Percentiles rank a stretch among this genome's conserved stretches.
These are phyloP conservation scores for Curvularia hawaiiensis DNA, from an alignment of 2,329 filamentous ascomycete genomes.

Conservation along the genomic window DNA sequence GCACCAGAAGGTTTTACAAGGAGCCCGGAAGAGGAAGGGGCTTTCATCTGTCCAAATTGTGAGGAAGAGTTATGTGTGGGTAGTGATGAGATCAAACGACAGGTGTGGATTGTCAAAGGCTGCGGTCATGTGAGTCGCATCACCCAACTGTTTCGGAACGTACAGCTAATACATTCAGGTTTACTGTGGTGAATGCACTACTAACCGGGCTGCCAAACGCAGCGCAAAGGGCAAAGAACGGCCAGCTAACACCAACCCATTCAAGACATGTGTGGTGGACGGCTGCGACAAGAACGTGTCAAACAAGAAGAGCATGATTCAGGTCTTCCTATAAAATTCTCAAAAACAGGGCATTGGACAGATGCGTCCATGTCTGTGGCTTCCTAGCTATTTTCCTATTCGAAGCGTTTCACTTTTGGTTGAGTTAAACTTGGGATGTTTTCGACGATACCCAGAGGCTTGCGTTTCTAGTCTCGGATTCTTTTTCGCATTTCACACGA, in stretches of 20 bases:
- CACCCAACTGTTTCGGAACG: not conserved
- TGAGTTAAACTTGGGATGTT: constrained; percentile 12
- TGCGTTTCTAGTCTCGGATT: not conserved
- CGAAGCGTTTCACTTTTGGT: not conserved
- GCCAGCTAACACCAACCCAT: constrained; percentile 41
- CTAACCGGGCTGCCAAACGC: constrained; percentile 43
- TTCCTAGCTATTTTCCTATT: not conserved
- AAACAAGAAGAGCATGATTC: constrained; percentile 46
- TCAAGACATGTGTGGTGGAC: constrained; percentile 54
- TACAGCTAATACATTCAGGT: constrained; percentile 43
- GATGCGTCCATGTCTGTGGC: not conserved
- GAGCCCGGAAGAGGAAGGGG: constrained; percentile 71
- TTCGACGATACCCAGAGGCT: constrained; percentile 19
- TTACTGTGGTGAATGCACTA: constrained; percentile 59
- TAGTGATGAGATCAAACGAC: constrained; percentile 69
- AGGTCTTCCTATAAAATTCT: constrained; percentile 46
- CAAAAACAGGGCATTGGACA: not conserved
- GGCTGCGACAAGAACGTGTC: constrained; percentile 49
- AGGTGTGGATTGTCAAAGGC: constrained; percentile 89
- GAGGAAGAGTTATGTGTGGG: constrained; percentile 82
- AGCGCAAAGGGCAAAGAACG: constrained; percentile 50
- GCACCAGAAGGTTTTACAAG: constrained; percentile 80
- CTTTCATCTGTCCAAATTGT: constrained; percentile 85
- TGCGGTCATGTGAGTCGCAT: constrained; percentile 81
- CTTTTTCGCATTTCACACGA: constrained; percentile 4